Evolutionary conservation across 768 basidiomycete genomes (phyloP).

Genomic region (Rhizopogon roseolus): DNA sequence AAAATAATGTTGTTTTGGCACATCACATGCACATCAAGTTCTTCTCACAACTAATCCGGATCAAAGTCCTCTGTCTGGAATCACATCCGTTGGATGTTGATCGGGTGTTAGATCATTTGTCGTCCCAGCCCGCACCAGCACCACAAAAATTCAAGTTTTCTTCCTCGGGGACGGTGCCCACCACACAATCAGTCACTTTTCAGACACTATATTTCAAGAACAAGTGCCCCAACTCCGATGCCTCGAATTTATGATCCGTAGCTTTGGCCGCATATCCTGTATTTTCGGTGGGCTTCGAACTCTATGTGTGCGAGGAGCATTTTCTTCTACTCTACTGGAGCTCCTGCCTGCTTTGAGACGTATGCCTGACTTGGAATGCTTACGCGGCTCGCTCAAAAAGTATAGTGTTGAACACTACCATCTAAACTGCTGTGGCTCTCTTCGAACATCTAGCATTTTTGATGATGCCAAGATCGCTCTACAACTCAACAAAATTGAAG

Average conservation of each 20-base stretch:
- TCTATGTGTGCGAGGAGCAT: conserved; percentile 29
- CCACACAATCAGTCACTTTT: conserved; percentile 17
- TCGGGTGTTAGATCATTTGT: conserved; percentile 21
- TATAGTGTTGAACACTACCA: background rate
- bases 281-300: conserved; percentile 30
- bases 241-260: conserved; percentile 31
- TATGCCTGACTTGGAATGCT: conserved; percentile 30
- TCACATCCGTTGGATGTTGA: conserved; percentile 4
- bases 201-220: conserved; percentile 24
- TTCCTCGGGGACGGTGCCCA: conserved; percentile 14
- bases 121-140: conserved; percentile 23
- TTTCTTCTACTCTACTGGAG: conserved; percentile 26
- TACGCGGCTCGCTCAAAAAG: conserved; percentile 8
- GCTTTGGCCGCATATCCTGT: conserved; percentile 31
- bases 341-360: conserved; percentile 27
- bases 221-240: conserved; percentile 29
- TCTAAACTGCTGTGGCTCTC: background rate
- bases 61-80: conserved; percentile 27
- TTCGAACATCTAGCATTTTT: background rate
- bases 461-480: background rate
- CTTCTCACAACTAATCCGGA: conserved; percentile 29
- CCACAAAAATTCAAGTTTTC: conserved; percentile 27
- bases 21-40: conserved; percentile 28
- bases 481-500: background rate
- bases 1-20: too few relatives aligned